Evolutionary conservation across 2,329 filamentous ascomycete genomes (phyloP).

Genomic region (Thielaviopsis euricoi): DNA sequence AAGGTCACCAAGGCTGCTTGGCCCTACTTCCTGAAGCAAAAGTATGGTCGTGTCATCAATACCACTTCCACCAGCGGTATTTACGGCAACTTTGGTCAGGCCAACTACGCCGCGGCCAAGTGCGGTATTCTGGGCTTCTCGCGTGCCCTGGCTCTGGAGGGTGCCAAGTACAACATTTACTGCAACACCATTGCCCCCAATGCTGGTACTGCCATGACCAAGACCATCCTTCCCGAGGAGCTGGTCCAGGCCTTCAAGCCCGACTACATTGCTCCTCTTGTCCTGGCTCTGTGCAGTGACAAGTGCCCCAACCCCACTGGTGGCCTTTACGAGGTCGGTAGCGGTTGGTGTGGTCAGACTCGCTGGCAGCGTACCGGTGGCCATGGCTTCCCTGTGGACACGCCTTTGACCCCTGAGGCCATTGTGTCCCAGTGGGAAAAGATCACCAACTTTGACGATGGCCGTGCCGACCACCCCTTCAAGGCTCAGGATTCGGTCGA

Average conservation of each 20-base stretch:
- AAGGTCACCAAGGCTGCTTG: conserved; percentile 95
- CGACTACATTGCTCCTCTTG: conserved; percentile 89
- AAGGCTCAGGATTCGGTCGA: conserved; percentile 60
- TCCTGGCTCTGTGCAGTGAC: conserved; percentile 71
- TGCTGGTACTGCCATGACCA: conserved; percentile 88
- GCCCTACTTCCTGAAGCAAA: conserved; percentile 96
- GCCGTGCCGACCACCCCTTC: conserved; percentile 71
- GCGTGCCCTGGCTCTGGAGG: conserved; percentile 80
- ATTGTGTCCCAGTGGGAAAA: conserved; percentile 59
- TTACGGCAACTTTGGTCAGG: conserved; percentile 97
- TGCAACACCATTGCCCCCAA: conserved; percentile 98
- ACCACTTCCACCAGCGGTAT: conserved; percentile 94
- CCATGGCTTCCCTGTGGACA: conserved; percentile 79
- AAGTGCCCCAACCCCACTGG: conserved; percentile 75
- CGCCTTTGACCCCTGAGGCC: conserved; percentile 67
- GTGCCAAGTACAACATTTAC: conserved; percentile 92
- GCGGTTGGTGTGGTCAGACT: conserved; percentile 81
- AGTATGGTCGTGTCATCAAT: conserved; percentile 93
- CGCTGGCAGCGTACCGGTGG: conserved; percentile 89
- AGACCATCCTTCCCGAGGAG: conserved; percentile 87
- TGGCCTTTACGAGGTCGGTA: conserved; percentile 84
- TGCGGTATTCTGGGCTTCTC: conserved; percentile 90
- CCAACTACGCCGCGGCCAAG: conserved; percentile 91
- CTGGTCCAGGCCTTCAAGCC: conserved; percentile 98
- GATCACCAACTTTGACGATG: conserved; percentile 77